phyloP scores from a whole-genome alignment of 345 rosid species.

The Gossypium thurberi region DNA sequence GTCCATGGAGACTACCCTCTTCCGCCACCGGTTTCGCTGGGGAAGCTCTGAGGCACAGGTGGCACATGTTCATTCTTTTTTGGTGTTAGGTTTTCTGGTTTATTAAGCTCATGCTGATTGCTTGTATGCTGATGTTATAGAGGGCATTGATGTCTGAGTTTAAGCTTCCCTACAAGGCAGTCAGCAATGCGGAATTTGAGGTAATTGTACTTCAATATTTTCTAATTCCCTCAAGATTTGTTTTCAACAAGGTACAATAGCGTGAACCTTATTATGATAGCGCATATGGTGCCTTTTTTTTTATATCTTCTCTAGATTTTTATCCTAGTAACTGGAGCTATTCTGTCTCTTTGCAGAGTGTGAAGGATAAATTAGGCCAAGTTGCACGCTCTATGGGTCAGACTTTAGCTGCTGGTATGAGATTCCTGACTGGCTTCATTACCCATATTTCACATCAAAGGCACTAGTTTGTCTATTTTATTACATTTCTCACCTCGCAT shows the following conservation, averaged over 20 bases:
- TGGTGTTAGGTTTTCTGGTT: neutral
- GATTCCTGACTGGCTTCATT: neutral
- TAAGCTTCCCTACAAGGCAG: slow-evolving; percentile 60
- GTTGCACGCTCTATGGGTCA: slow-evolving; percentile 49
- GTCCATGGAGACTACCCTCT: slow-evolving; percentile 75
- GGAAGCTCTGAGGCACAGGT: slow-evolving; percentile 54
- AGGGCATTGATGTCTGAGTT: slow-evolving; percentile 59
- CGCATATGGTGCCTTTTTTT: neutral
- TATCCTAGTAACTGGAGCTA: neutral
- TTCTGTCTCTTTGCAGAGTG: slow-evolving; percentile 23
- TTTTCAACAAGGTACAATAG: neutral
- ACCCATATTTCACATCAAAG: neutral
- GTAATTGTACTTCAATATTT: slow-evolving; percentile 25
- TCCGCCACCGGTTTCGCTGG: slow-evolving; percentile 51
- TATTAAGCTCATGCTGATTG: slow-evolving; percentile 6
- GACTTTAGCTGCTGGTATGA: slow-evolving; percentile 38
- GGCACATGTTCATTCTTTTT: slow-evolving; percentile 8
- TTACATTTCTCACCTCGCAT: slow-evolving; percentile 1
- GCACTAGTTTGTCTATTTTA: neutral
- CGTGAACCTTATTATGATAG: neutral
- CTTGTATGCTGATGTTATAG: slow-evolving; percentile 31
- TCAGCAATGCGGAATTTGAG: slow-evolving; percentile 62
- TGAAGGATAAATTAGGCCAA: slow-evolving; percentile 45
- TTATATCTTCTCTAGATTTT: neutral
- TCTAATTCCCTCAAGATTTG: neutral